Base-by-base conservation (phyloP, 129 eudicot species). In the Flaveria sonorensis region DNA sequence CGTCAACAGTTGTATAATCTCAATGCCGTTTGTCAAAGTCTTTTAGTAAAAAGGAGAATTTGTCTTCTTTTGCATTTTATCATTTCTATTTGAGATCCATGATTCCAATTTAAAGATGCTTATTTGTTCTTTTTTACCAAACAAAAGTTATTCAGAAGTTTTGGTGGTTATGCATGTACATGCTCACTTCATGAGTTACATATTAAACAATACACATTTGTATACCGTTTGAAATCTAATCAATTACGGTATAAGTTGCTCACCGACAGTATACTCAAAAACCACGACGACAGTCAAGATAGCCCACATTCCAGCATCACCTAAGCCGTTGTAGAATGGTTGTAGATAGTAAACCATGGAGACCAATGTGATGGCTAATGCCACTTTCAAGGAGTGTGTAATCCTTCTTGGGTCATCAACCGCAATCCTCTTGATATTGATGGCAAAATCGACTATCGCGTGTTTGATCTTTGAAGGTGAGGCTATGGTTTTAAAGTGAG, bases 291-390 rank as follows among this genome's bases (percentile, higher is more conserved):
- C 97, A 1, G 97, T 92, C 39, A 92, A 72, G 60, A 89, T 74
- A 8, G 97, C 97, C 92, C 95, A 92, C 86, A 92, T 85, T 28
- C 87, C 97, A 0, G 97, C 77, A 23, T 71, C 86, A 20, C 97
- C 97, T 55, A 92, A 83, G 39, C 95, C 87, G 10, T 89, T 74
- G 51, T 92, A 92, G 26, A 92, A 79, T 2, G 90, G 95, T 63
- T 85, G 68, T 13, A 83, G 79, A 75, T 87, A 92, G 85, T 89
- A 92, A 65, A 89, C 77, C 78, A 86, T 74, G 14, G 95, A 88
- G 18, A 92, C 92, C 61, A 92, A 47, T 42, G 92, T 87, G 46
- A 92, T 86, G 72, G 95, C 95, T 73, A 92, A 50, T 15, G 89
- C 97, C 46, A 89, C 88, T 71, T 92, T 92, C 6, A 82, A 57